A percentile compares a stretch with the other conserved stretches of the same genome.
Evolutionary conservation across 257 asterid genomes (phyloP).

Genomic region (Anisodus tanguticus): DNA sequence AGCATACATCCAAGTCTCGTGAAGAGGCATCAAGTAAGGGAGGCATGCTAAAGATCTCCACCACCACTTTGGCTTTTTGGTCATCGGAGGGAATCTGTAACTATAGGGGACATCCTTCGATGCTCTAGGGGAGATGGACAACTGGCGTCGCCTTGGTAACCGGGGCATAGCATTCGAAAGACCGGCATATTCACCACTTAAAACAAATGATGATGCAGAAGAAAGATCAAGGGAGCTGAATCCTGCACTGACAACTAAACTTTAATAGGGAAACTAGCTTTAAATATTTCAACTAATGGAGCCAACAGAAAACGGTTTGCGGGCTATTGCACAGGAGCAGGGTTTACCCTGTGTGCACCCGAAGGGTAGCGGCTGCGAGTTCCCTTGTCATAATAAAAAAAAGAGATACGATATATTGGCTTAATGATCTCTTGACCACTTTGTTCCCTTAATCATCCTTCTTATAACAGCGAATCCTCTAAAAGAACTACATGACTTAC

Average conservation of each 20-base stretch:
- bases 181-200: conserved; percentile 59
- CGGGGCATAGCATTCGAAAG: conserved; percentile 46
- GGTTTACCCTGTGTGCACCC: no score
- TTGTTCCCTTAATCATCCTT: conserved; percentile 1
- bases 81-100: conserved; percentile 78
- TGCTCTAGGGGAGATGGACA: conserved; percentile 55
- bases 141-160: conserved; percentile 41
- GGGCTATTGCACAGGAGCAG: no score
- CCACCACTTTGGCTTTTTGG: conserved; percentile 79
- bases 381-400: no score
- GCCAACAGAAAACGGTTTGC: neutral
- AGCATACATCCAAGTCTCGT: conserved; percentile 93
- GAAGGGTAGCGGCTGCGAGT: no score
- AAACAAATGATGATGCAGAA: conserved; percentile 57
- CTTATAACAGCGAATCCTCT: neutral
- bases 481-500: neutral
- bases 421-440: neutral
- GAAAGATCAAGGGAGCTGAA: conserved; percentile 46
- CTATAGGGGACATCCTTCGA: conserved; percentile 67
- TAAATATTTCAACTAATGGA: neutral
- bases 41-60: conserved; percentile 91
- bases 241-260: conserved; percentile 43
- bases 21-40: conserved; percentile 90
- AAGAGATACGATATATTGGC: neutral
- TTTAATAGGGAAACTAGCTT: neutral